phyloP scores from a whole-genome alignment of 805 yeast species.

The Hanseniaspora guilliermondii region DNA sequence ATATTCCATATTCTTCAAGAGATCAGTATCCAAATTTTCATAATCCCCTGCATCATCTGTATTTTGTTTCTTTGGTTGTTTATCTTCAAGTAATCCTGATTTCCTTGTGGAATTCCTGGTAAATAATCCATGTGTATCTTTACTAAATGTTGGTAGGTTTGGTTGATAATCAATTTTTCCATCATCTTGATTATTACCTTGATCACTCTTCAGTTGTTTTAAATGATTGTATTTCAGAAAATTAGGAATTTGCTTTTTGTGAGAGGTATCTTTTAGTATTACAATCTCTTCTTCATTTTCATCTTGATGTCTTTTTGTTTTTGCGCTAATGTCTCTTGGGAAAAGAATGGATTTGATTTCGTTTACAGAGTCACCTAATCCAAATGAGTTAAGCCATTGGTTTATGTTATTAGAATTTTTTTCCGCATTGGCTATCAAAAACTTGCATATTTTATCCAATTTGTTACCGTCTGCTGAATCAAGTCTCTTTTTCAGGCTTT shows the following conservation, averaged over 20 bases:
- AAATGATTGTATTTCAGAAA: slow-evolving; percentile 4
- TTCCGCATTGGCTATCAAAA: neutral
- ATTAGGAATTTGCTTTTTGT: neutral
- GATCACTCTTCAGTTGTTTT: neutral
- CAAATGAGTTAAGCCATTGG: slow-evolving; percentile 4
- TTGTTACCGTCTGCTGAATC: neutral
- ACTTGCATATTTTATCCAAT: slow-evolving; percentile 3
- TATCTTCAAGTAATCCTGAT: slow-evolving; percentile 1
- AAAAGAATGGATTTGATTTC: neutral
- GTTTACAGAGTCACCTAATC: neutral
- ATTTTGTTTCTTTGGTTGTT: neutral
- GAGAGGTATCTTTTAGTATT: neutral
- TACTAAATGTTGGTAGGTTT: slow-evolving; percentile 8
- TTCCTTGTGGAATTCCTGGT: slow-evolving; percentile 8
- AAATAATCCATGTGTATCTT: slow-evolving; percentile 1
- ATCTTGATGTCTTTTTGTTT: neutral
- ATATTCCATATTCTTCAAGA: slow-evolving; percentile 17
- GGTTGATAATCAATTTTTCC: slow-evolving; percentile 1
- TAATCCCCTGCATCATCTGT: neutral
- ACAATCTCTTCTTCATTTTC: slow-evolving; percentile 2
- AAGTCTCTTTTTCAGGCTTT: neutral
- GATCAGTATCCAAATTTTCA: slow-evolving; percentile 20
- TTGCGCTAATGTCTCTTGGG: neutral
- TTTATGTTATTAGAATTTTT: neutral
- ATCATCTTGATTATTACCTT: neutral